phyloP scores from a whole-genome alignment of 441 rosid genomes.

The Gossypium davidsonii region DNA sequence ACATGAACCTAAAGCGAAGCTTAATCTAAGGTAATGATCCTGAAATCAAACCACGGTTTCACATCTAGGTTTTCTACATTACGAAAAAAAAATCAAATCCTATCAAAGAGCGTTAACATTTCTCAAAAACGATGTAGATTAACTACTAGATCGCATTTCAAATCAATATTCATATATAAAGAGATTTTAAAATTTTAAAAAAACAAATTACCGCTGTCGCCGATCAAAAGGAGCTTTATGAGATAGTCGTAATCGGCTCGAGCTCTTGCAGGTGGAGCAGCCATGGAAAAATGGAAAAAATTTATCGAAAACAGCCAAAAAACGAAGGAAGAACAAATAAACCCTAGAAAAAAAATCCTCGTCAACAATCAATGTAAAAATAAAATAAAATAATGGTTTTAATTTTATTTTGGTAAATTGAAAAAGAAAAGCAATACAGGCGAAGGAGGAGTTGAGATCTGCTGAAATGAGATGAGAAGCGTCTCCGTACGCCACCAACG shows the following conservation, averaged over 20 bases:
- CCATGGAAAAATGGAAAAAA: constrained; percentile 32
- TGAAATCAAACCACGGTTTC: neutral
- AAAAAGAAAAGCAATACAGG: constrained; percentile 31
- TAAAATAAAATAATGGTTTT: neutral
- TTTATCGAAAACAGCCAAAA: neutral
- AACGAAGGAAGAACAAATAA: constrained; percentile 14
- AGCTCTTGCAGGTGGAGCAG: constrained; percentile 76
- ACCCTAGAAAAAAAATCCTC: constrained; percentile 21
- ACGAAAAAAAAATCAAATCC: neutral
- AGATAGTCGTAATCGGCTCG: constrained; percentile 76
- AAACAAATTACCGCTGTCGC: constrained; percentile 53
- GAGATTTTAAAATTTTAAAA: neutral
- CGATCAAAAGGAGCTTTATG: constrained; percentile 66
- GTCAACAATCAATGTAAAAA: neutral
- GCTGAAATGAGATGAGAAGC: constrained; percentile 19
- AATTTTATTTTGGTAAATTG: neutral
- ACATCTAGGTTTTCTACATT: neutral
- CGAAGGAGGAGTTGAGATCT: constrained; percentile 24
- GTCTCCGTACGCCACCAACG: constrained; percentile 36
- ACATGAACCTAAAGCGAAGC: neutral
- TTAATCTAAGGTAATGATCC: neutral
- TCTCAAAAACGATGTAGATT: neutral
- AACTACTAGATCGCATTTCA: constrained; percentile 7
- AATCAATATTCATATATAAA: neutral
- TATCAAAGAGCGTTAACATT: neutral